phyloP scores from a whole-genome alignment of 352 stramenopile species.

The Globisporangium canariense region DNA sequence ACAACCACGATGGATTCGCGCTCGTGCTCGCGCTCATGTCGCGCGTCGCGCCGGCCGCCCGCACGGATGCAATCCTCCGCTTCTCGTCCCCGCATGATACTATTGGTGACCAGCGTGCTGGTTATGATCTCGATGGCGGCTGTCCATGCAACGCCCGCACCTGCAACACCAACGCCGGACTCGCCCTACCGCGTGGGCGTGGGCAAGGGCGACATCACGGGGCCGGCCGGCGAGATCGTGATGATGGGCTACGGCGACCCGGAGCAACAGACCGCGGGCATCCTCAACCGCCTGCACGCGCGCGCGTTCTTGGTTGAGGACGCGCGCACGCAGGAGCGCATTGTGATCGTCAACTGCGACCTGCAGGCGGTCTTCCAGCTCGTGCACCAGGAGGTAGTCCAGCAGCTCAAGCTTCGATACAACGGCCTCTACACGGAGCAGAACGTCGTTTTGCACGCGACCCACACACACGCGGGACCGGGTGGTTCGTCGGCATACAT shows the following conservation, averaged over 20 bases:
- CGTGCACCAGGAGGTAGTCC: constrained; percentile 47
- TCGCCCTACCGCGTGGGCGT: constrained; percentile 41
- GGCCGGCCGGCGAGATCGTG: constrained; percentile 45
- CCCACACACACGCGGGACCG: constrained; percentile 76
- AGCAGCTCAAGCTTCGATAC: constrained; percentile 28
- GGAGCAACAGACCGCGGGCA: constrained; percentile 38
- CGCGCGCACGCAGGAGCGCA: constrained; percentile 20
- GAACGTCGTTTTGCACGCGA: constrained; percentile 74
- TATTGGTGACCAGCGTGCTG: neutral
- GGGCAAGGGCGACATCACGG: constrained; percentile 62
- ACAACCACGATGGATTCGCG: too few relatives aligned
- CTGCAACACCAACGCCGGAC: neutral
- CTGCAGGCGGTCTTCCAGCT: constrained; percentile 44
- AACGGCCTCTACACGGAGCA: constrained; percentile 45
- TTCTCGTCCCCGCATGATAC: too few relatives aligned
- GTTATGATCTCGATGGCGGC: neutral
- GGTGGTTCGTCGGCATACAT: constrained; percentile 76
- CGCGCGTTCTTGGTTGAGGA: constrained; percentile 62
- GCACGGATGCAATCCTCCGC: too few relatives aligned
- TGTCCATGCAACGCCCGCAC: neutral
- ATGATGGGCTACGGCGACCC: constrained; percentile 69
- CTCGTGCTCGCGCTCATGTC: too few relatives aligned
- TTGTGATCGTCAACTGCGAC: constrained; percentile 52
- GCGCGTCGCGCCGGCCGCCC: too few relatives aligned
- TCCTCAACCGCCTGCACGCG: constrained; percentile 61